Base-by-base conservation (phyloP, 257 asterid species). In the Solanum appendiculatum region DNA sequence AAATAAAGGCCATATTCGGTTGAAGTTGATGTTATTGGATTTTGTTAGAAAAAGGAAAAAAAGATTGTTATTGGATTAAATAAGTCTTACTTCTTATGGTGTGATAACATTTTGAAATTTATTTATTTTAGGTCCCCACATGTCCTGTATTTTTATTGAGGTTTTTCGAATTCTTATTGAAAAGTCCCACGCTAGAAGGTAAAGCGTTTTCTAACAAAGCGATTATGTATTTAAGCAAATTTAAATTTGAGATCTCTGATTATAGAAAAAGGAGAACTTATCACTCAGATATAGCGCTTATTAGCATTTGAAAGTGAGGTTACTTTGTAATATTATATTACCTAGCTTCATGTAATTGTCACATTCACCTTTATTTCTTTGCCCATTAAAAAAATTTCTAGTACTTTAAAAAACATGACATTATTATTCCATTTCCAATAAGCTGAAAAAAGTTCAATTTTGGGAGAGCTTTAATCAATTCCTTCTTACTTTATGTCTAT, bases 131-230 rank as follows among this genome's bases (percentile, higher is more conserved):
- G n/a, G 58, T 16, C 23, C 23, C 58, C 34, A 2, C 60, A 51
- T 51, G 23, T 6, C 18, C 18, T 51, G 60, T 51, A 60, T 60
- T 13, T 14, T 6, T 46, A 46, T 46, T 5, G 1, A 0, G 5
- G 0, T 0, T 46, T 4, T 46, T 13, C 5, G 0, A 46, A 46
- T 4, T 23, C 3, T 0, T 4, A 4, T 23, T 2, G 7, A 0
- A 23, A 60, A 23, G 3, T 20, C 2, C 4, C 4, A 34, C 36
- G 36, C 4, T 34, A n/a, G 36, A 34, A 4, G 63, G 0, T 54
- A 20, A 18, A 54, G 1, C 1, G 0, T 20, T 54, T 54, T 0
- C 0, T 23, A 58, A 23, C 12, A n/a, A 58, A 8, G 1, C 0
- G 11, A 58, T 5, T 21, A 8, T 58, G 4, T 58, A 58, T 0